Conservation (phyloP, 1,139 yeast genomes). For the Meyerozyma athensensis region DNA sequence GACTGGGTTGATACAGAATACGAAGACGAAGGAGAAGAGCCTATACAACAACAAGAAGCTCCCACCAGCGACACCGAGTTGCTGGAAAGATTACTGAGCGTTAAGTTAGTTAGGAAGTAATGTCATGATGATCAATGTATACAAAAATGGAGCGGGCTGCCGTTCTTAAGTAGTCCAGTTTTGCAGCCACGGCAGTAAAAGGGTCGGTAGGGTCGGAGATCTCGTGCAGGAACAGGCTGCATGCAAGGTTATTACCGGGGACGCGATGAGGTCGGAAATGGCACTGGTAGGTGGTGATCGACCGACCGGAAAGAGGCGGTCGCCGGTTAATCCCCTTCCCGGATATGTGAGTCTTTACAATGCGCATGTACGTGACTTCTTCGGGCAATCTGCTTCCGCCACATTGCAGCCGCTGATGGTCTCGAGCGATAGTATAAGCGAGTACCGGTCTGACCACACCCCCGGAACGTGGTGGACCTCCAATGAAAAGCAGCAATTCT, state of each 20-base stretch:
- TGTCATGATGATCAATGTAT: not conserved
- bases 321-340: conserved; percentile 1
- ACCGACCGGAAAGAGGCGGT: not conserved
- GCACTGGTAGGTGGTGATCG: not conserved
- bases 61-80: not conserved
- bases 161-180: not conserved
- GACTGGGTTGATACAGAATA: conserved; percentile 38
- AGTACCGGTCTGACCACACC: not conserved
- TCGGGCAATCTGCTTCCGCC: not conserved
- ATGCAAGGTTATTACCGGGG: not conserved
- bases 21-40: conserved; percentile 11
- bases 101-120: not conserved
- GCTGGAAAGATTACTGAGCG: not conserved
- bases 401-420: not conserved
- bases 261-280: not conserved
- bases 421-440: not conserved
- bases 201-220: too few species aligned
- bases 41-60: too few species aligned
- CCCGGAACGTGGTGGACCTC: conserved; percentile 36
- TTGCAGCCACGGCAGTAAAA: not conserved
- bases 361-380: conserved; percentile 1
- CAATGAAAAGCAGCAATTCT: conserved; percentile 39
- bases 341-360: conserved; percentile 1
- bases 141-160: not conserved
- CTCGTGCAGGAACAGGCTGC: not conserved